Evolutionary conservation across 176 grass and related monocot species (phyloP), one percentile per base, ranked within the genome.

Genomic region (Pontederia crassipes): DNA sequence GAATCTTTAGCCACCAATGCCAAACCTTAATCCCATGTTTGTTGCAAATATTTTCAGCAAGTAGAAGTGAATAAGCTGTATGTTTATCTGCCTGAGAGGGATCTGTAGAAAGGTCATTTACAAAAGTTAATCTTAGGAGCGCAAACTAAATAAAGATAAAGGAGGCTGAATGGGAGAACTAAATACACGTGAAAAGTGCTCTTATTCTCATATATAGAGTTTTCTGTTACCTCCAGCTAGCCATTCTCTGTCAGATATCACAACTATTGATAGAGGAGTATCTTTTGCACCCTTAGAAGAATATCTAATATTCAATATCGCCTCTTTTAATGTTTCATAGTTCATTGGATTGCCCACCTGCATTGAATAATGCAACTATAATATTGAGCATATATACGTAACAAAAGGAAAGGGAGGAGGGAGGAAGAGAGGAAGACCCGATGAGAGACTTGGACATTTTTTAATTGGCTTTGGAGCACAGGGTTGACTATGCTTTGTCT

Each of bases 21-120:
- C 92, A 61, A 52, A 91, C 92, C 81, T 83, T 71, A 75, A 97
- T 74, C 10, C 62, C 74, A 76, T 91, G 81, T 82, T 73, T 91
- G 57, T 88, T 67, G 79, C 93, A 97, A 73, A 97, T 97, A 64
- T 74, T 88, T 83, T 97, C 87, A 83, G 84, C 87, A 79, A 91
- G 87, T 61, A 97, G 81, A 76, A 97, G 74, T 18, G 83, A 88
- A 81, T 97, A 88, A 72, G 93, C 87, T 50, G 83, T 80, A 63
- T 97, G 87, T 76, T 97, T 97, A 78, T 97, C 87, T 66, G 79
- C 84, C 20, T 97, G 87, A 68, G 74, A 74, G 61, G 87, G 72
- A 81, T 97, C 93, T 91, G 76, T 32, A 72, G 40, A 77, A 81
- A 54, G 6, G 20, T 40, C 32, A 74, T 28, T 81, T 62, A 72